Conservation (phyloP, 768 basidiomycete genomes). For the Collybiopsis confluens region DNA sequence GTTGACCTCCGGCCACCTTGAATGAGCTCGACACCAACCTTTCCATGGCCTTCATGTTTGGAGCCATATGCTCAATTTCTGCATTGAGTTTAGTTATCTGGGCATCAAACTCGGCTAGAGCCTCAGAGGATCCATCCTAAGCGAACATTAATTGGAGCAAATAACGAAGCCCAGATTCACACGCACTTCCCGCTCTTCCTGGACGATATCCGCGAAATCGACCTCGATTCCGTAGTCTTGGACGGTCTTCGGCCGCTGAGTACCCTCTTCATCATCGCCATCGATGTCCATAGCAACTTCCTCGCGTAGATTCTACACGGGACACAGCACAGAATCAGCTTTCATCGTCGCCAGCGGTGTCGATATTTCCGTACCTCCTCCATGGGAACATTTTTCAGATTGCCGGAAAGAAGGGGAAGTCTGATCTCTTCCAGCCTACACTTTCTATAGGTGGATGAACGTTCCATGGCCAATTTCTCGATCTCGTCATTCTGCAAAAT, state of each 20-base stretch:
- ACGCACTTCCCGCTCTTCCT: constrained; percentile 68
- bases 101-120: constrained; percentile 69
- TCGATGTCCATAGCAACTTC: constrained; percentile 93
- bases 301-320: constrained; percentile 65
- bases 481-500: constrained; percentile 76
- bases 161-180: neutral
- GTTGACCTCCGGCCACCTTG: neutral
- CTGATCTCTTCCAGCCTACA: constrained; percentile 92
- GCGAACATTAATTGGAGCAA: neutral
- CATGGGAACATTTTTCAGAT: constrained; percentile 85
- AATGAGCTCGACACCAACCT: constrained; percentile 40
- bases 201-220: constrained; percentile 70
- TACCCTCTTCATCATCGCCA: constrained; percentile 61
- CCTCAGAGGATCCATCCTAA: constrained; percentile 60
- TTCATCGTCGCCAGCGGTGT: neutral
- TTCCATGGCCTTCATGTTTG: constrained; percentile 96
- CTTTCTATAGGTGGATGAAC: constrained; percentile 83
- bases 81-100: constrained; percentile 62
- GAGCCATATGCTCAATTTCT: constrained; percentile 92
- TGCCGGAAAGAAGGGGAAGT: constrained; percentile 72
- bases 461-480: constrained; percentile 79
- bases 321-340: constrained; percentile 9
- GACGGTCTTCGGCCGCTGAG: constrained; percentile 66
- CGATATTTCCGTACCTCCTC: constrained; percentile 65
- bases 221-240: constrained; percentile 88